Base-by-base conservation (phyloP, 192 early-diverging fungal species). In the Oehlia diaphana region DNA sequence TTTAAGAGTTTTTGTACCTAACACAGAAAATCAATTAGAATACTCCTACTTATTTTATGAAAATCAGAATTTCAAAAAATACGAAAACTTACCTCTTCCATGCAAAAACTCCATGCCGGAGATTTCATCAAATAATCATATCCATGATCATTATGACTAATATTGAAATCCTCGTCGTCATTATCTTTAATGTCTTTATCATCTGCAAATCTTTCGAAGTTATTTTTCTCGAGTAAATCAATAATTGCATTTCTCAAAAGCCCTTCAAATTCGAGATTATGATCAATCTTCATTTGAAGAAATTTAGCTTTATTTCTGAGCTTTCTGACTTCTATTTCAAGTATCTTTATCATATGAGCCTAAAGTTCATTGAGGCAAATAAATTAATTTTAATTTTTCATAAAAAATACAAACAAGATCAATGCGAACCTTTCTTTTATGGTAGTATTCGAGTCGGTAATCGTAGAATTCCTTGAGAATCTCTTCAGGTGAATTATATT, bases 391-490 rank as follows among this genome's bases (percentile, higher is more conserved):
- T 53, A 19, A 53, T 53, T 16, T n/a, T 53, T 53, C 3, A 53
- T 53, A 14, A 50, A 50, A n/a, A 50, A 14, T 42, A 37, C 39
- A 42, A 42, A 6, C 6, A 42, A 50, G 1, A 53, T 53, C 13
- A 53, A 19, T 16, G 4, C 50, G 4, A 53, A 53, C 96, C 90
- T 98, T 99, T 83, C 97, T 88, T 82, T 94, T 93, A 61, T 92
- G 86, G 83, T 99, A 99, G 82, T 90, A 96, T 49, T 92, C 84
- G 62, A 94, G 70, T 3, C 98, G 90, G 31, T 98, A 84, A 12
- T 92, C 86, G 81, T 93, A 99, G 83, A 98, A 98, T 74, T 98
- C 96, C 66, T 88, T 82, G 28, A 99, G 81, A 62, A 99, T 95
- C 37, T 94, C 91, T 75, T 94, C 90, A 4, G 95, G 87, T 0